Percentiles rank a stretch among this genome's conserved stretches.
phyloP scores from a whole-genome alignment of 345 rosid genomes.

The Pugionium dolabratum region DNA sequence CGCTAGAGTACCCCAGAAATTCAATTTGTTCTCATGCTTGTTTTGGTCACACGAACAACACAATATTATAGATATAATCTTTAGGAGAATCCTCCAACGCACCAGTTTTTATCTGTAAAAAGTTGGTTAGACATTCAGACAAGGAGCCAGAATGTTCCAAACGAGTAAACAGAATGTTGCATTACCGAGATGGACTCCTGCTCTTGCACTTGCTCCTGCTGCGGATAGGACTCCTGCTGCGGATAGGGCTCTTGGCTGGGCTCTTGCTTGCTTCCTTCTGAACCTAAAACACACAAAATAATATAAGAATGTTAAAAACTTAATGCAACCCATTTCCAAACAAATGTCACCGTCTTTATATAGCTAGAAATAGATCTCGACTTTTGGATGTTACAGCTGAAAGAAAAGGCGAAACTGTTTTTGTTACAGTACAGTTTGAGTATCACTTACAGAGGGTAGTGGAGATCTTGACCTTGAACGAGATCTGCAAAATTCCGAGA shows the following conservation, averaged over 20 bases:
- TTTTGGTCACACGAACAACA: constrained; percentile 20
- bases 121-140: constrained; percentile 14
- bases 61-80: neutral
- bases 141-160: constrained; percentile 1
- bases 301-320: too few relatives aligned
- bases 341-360: neutral
- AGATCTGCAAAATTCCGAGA: constrained; percentile 99
- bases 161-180: constrained; percentile 6
- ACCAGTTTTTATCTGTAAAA: constrained; percentile 22
- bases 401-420: too few relatives aligned
- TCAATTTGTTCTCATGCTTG: constrained; percentile 25
- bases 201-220: constrained; percentile 67
- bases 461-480: constrained; percentile 96
- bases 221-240: too few relatives aligned
- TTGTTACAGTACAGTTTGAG: too few relatives aligned
- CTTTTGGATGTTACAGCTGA: neutral
- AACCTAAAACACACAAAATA: constrained; percentile 38
- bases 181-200: constrained; percentile 79
- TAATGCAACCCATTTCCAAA: too few relatives aligned
- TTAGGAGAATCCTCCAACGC: constrained; percentile 19
- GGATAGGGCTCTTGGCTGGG: constrained; percentile 64
- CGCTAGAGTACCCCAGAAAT: neutral
- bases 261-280: constrained; percentile 63
- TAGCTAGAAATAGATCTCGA: constrained; percentile 9
- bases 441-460: constrained; percentile 71